Conservation (phyloP, 495 filamentous ascomycete genomes). For the Gamarada debralockiae region DNA sequence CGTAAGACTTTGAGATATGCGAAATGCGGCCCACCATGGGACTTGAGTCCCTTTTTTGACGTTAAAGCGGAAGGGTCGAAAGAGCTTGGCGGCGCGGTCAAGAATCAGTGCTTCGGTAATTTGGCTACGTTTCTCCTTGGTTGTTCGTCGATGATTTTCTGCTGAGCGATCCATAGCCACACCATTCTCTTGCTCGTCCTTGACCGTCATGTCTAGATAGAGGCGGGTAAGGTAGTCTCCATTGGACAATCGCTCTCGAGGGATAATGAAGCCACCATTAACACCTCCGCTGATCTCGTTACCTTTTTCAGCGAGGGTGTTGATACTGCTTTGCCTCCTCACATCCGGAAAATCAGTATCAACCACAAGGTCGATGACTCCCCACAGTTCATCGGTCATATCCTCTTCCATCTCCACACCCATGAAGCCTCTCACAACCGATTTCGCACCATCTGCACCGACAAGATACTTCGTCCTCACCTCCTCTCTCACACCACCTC, state of each 20-base stretch:
- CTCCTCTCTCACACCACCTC: not conserved
- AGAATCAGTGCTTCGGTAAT: constrained; percentile 41
- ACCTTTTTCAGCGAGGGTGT: not conserved
- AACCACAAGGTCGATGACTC: constrained; percentile 79
- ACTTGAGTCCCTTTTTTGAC: constrained; percentile 35
- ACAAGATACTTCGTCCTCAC: not conserved
- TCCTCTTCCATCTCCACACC: constrained; percentile 73
- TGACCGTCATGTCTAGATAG: constrained; percentile 54
- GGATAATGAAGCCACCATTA: constrained; percentile 41
- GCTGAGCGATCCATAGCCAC: constrained; percentile 35
- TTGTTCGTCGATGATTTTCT: not conserved
- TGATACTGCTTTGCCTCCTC: not conserved
- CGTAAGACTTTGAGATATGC: constrained; percentile 60
- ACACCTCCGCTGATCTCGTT: constrained; percentile 44
- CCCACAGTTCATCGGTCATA: constrained; percentile 70
- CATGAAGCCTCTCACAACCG: constrained; percentile 59
- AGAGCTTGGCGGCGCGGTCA: constrained; percentile 48
- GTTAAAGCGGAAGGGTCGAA: constrained; percentile 41
- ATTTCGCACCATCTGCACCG: constrained; percentile 78
- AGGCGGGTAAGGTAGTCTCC: constrained; percentile 60
- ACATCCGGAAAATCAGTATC: constrained; percentile 60
- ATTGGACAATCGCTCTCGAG: constrained; percentile 56
- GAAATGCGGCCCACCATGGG: constrained; percentile 62
- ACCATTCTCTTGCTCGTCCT: constrained; percentile 31
- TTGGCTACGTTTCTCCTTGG: not conserved